A percentile compares a stretch with the other conserved stretches of the same genome.
Conservation (phyloP, 176 grass and related monocot species). For the Rhynchospora breviuscula region DNA sequence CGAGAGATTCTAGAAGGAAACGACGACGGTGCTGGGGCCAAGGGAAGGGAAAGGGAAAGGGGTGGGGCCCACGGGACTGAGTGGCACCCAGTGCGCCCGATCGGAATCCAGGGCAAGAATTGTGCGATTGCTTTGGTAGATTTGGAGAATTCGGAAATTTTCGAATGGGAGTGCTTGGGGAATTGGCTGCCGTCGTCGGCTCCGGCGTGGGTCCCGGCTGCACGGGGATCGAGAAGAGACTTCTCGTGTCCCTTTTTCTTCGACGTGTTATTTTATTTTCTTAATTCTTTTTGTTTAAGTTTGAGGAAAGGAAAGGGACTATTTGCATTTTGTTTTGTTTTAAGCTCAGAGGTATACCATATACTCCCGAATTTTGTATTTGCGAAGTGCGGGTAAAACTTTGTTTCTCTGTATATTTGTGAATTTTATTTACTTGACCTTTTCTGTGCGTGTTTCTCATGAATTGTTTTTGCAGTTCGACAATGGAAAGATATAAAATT, state of each 20-base stretch:
- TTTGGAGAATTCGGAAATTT: slow-evolving; percentile 8
- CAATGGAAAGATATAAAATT: no score
- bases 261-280: background rate
- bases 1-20: slow-evolving; percentile 43
- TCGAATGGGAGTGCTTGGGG: background rate
- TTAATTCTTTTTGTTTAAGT: background rate
- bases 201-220: background rate
- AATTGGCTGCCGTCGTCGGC: background rate
- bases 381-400: no score
- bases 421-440: background rate
- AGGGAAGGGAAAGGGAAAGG: slow-evolving; percentile 24
- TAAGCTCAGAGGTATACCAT: background rate
- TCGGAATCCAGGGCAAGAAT: slow-evolving; percentile 36
- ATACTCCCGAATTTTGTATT: no score
- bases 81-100: slow-evolving; percentile 94
- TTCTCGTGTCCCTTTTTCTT: background rate
- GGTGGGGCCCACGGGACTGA: slow-evolving; percentile 71
- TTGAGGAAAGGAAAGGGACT: background rate
- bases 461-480: background rate
- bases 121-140: slow-evolving; percentile 22
- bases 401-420: no score
- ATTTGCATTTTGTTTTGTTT: background rate
- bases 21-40: slow-evolving; percentile 57
- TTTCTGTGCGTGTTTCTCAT: background rate
- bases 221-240: slow-evolving; percentile 10